Evolutionary conservation across 1,139 yeast genomes (phyloP), one percentile per base, ranked within the genome.

Genomic region (Spencermartinsiella ligniputridi): DNA sequence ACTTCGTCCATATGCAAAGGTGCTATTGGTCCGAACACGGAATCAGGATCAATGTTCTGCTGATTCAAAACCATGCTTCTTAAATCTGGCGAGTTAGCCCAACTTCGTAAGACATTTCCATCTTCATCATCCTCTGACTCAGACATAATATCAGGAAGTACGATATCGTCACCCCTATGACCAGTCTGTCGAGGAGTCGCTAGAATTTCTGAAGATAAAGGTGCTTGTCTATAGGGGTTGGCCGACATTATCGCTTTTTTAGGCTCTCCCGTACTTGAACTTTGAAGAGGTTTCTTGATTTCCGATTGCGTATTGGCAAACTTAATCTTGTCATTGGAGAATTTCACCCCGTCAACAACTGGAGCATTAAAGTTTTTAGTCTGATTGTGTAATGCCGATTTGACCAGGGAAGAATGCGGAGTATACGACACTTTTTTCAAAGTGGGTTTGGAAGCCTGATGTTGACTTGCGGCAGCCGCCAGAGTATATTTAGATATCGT

Each of bases 21-120:
- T 0, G 86, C 83, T 20, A 84, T 75, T 12, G 86, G 84, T 0
- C 96, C 96, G 69, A 90, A 89, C 1, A 89, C 76, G 3, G 73
- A 61, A 44, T 74, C 78, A 0, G 96, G 96, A 59, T 89, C 83
- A 47, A 83, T 67, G 16, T 66, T 63, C 50, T 76, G 78, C 60
- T 86, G 95, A 39, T 71, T 66, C 37, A 72, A 62, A 36, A 87
- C 69, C 33, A 75, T 67, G 43, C 67, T 67, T 35, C 75, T 72
- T 38, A 83, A 68, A 48, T 75, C 80, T 1, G 87, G 84, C 0
- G 87, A 74, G 46, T 75, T 72, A 1, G 92, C 95, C 95, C 95
- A 86, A 33, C 75, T 76, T 47, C 79, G 76, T 32, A 84, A 61
- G 5, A 80, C 74, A 39, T 69, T 69, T 11, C 74, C 72, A 9